phyloP scores from a whole-genome alignment of 495 filamentous ascomycete species.

The Monascus purpureus region DNA sequence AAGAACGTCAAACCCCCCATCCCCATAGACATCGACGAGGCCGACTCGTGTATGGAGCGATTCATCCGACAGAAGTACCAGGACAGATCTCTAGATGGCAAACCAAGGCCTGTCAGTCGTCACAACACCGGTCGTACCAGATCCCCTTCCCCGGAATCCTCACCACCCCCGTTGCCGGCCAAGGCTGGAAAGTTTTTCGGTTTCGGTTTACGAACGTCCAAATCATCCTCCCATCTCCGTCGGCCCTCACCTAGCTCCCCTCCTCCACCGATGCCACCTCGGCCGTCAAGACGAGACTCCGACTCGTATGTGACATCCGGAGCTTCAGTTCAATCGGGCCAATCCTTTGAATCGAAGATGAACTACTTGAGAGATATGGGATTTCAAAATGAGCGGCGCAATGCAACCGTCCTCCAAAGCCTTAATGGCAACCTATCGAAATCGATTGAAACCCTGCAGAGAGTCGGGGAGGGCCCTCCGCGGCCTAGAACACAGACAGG shows the following conservation, averaged over 20 bases:
- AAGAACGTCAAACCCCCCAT: slow-evolving; percentile 64
- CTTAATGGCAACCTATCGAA: slow-evolving; percentile 72
- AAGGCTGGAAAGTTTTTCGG: slow-evolving; percentile 69
- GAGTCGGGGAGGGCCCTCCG: slow-evolving; percentile 51
- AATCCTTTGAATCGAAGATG: slow-evolving; percentile 54
- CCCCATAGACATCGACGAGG: slow-evolving; percentile 80
- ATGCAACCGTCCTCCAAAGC: slow-evolving; percentile 62
- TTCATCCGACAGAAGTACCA: slow-evolving; percentile 93
- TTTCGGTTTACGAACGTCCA: slow-evolving; percentile 54
- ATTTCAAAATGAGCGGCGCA: slow-evolving; percentile 72
- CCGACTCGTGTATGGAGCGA: slow-evolving; percentile 82
- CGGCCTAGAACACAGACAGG: slow-evolving; percentile 23
- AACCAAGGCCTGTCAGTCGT: slow-evolving; percentile 31
- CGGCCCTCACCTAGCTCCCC: slow-evolving; percentile 19
- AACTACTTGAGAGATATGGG: slow-evolving; percentile 78
- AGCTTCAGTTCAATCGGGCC: too few species aligned
- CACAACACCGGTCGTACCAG: slow-evolving; percentile 22
- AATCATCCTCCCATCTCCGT: slow-evolving; percentile 49
- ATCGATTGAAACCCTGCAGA: slow-evolving; percentile 66
- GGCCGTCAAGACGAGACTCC: slow-evolving; percentile 10
- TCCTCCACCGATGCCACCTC: slow-evolving; percentile 9
- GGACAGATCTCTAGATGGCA: slow-evolving; percentile 39
- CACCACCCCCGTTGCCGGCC: slow-evolving; percentile 70
- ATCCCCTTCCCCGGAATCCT: slow-evolving; percentile 30
- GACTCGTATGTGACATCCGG: slow-evolving; percentile 9